Conservation (phyloP, 257 asterid species). For the Jaltomata sinuosa region DNA sequence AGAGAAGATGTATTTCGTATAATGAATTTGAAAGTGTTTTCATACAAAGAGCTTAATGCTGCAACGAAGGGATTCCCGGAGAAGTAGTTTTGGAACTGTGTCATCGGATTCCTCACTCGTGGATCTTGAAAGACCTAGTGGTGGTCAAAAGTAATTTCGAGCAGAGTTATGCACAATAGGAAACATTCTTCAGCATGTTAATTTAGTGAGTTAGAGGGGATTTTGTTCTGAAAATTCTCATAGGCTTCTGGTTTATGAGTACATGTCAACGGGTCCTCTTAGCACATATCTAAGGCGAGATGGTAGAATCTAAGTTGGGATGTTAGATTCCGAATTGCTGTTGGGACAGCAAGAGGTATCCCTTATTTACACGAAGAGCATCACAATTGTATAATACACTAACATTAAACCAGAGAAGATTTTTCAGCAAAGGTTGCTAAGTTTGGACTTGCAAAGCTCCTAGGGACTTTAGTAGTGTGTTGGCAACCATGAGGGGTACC, state of each 20-base stretch:
- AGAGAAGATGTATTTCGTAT: constrained; percentile 36
- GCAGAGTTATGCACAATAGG: constrained; percentile 77
- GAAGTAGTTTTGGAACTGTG: constrained; percentile 72
- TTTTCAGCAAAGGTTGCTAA: constrained; percentile 63
- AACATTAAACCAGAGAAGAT: constrained; percentile 79
- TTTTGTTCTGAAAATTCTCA: constrained; percentile 65
- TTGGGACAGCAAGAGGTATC: constrained; percentile 60
- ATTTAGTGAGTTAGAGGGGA: constrained; percentile 65
- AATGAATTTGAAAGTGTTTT: constrained; percentile 46
- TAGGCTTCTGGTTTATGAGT: constrained; percentile 67
- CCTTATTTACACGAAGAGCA: constrained; percentile 75
- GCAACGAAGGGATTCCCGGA: constrained; percentile 63
- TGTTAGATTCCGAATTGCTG: constrained; percentile 42
- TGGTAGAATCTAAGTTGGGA: constrained; percentile 55
- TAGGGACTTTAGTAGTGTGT: constrained; percentile 64
- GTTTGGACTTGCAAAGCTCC: constrained; percentile 68
- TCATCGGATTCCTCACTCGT: constrained; percentile 45
- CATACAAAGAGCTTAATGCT: constrained; percentile 57
- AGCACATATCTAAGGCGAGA: constrained; percentile 39
- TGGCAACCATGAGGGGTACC: constrained; percentile 66
- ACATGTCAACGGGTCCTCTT: constrained; percentile 69
- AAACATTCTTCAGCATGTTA: constrained; percentile 65
- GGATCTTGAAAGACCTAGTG: constrained; percentile 69
- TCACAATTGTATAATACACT: constrained; percentile 50
- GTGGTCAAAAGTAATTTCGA: constrained; percentile 71